Percentiles rank a stretch among this genome's conserved stretches.
Evolutionary conservation across 2,329 filamentous ascomycete genomes (phyloP).

Genomic region (Ascochyta koolunga): DNA sequence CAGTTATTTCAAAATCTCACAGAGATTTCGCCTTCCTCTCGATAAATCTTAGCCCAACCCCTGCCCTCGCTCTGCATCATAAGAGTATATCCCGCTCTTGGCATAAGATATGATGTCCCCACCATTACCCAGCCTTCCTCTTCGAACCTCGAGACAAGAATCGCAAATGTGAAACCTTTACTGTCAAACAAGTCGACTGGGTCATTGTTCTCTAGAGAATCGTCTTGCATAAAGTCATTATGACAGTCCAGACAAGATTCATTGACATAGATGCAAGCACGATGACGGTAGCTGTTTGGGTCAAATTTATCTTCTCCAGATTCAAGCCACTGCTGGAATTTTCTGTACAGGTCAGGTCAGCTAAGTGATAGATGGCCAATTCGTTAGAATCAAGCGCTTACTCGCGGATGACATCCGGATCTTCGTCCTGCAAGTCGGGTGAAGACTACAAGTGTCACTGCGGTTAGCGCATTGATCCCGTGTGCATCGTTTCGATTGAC

Average conservation of each 20-base stretch:
- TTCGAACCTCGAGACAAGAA: slow-evolving; percentile 8
- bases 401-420: not conserved
- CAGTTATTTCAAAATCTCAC: not conserved
- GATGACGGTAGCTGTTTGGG: not conserved
- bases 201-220: slow-evolving; percentile 3
- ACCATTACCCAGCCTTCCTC: slow-evolving; percentile 7
- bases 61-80: slow-evolving; percentile 9
- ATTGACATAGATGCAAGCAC: not conserved
- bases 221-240: slow-evolving; percentile 2
- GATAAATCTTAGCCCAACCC: slow-evolving; percentile 5
- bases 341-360: slow-evolving; percentile 1
- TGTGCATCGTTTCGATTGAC: not conserved
- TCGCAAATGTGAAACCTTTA: slow-evolving; percentile 2
- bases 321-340: slow-evolving; percentile 1
- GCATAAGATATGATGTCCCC: slow-evolving; percentile 4
- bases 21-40: not conserved
- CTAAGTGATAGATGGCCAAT: not conserved
- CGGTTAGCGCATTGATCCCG: not conserved
- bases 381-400: not conserved
- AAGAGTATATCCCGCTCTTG: slow-evolving; percentile 8
- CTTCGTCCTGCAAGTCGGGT: not conserved
- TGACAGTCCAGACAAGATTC: slow-evolving; percentile 1
- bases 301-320: slow-evolving; percentile 2
- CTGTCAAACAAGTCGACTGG: not conserved
- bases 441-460: not conserved